A percentile compares a stretch with the other conserved stretches of the same genome.
phyloP scores from a whole-genome alignment of 441 rosid genomes.

The Francoa sonchifolia region DNA sequence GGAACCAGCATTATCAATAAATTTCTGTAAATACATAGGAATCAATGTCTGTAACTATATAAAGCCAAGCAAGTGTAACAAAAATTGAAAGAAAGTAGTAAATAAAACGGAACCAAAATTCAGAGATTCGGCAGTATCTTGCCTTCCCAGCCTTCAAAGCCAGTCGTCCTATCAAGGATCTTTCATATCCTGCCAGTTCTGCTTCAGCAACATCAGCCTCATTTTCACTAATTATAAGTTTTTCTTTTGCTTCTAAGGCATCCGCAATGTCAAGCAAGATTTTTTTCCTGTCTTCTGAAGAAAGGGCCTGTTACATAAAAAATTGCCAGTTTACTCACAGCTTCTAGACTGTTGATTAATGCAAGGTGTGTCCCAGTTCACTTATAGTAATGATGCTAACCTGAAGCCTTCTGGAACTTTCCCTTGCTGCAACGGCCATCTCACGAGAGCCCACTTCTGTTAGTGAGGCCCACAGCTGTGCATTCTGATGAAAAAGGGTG shows the following conservation, averaged over 20 bases:
- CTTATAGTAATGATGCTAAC: slow-evolving; percentile 23
- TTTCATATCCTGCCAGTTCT: slow-evolving; percentile 61
- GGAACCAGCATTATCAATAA: too few relatives aligned
- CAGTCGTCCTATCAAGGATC: slow-evolving; percentile 70
- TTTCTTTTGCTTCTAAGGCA: slow-evolving; percentile 74
- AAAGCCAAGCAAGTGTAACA: too few relatives aligned
- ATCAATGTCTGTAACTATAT: too few relatives aligned
- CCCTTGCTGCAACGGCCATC: slow-evolving; percentile 98
- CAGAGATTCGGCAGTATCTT: slow-evolving; percentile 12
- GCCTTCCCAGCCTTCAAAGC: slow-evolving; percentile 88
- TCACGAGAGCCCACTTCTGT: slow-evolving; percentile 52
- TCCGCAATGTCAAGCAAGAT: slow-evolving; percentile 72
- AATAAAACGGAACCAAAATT: not conserved
- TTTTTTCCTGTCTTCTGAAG: slow-evolving; percentile 62
- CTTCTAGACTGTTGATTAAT: not conserved
- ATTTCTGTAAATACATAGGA: too few relatives aligned
- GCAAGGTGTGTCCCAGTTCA: too few relatives aligned
- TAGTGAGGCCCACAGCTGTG: slow-evolving; percentile 50
- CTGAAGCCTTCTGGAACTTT: slow-evolving; percentile 91
- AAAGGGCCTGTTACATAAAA: slow-evolving; percentile 51
- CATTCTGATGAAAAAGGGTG: slow-evolving; percentile 82
- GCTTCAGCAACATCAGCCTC: slow-evolving; percentile 83
- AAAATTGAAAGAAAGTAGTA: too few relatives aligned
- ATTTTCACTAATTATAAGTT: slow-evolving; percentile 53
- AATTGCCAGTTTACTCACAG: slow-evolving; percentile 7